A percentile compares a stretch with the other conserved stretches of the same genome.
phyloP scores from a whole-genome alignment of 495 filamentous ascomycete species.

The Penicillium paxilli region DNA sequence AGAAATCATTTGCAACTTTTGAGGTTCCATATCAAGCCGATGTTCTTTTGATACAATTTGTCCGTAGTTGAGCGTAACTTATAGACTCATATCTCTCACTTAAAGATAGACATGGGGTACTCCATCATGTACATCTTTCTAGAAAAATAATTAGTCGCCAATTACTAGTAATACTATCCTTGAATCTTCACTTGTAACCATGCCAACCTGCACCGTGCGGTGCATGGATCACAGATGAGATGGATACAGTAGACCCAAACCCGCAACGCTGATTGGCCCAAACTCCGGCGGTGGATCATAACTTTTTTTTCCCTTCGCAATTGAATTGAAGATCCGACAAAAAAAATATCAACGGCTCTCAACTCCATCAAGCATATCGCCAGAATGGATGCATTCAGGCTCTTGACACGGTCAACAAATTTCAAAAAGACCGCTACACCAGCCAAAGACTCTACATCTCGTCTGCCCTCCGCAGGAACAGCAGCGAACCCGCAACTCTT shows the following conservation, averaged over 20 bases:
- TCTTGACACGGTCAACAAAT: constrained; percentile 55
- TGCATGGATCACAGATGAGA: too few species aligned
- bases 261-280: constrained; percentile 40
- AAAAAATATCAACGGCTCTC: constrained; percentile 29
- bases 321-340: too few species aligned
- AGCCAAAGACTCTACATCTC: constrained; percentile 22
- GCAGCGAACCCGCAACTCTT: constrained; percentile 56
- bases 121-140: too few species aligned
- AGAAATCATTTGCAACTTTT: constrained; percentile 19
- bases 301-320: constrained; percentile 23
- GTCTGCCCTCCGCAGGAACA: constrained; percentile 51
- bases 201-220: too few species aligned
- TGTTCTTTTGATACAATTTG: background rate
- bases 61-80: background rate
- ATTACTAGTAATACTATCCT: too few species aligned
- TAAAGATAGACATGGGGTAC: too few species aligned
- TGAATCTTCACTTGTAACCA: too few species aligned
- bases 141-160: too few species aligned
- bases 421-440: constrained; percentile 37
- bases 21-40: background rate
- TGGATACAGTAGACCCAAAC: too few species aligned
- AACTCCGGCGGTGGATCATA: constrained; percentile 19
- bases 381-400: constrained; percentile 55
- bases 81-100: too few species aligned
- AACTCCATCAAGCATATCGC: background rate